A percentile compares a stretch with the other conserved stretches of the same genome.
Evolutionary conservation across 805 yeast species (phyloP).

Genomic region (Sugiyamaella mastotermitis): DNA sequence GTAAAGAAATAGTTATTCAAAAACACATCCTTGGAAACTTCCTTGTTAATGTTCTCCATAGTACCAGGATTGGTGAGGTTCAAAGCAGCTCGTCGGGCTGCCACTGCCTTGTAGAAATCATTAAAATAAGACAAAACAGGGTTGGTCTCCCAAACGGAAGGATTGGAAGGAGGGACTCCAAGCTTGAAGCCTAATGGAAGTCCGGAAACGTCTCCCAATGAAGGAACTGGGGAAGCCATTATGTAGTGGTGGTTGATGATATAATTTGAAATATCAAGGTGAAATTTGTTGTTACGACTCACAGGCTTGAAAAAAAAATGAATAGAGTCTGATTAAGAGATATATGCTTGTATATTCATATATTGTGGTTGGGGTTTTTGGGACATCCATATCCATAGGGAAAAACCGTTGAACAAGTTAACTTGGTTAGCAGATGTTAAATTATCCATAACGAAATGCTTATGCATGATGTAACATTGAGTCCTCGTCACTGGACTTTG

Average conservation of each 20-base stretch:
- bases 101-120: conserved; percentile 64
- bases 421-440: no score
- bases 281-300: no score
- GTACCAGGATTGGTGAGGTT: conserved; percentile 91
- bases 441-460: no score
- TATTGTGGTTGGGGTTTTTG: no score
- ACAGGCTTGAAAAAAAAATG: no score
- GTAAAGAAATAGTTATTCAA: conserved; percentile 85
- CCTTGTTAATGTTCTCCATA: conserved; percentile 86
- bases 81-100: conserved; percentile 73
- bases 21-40: conserved; percentile 90
- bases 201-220: conserved; percentile 23
- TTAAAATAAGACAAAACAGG: conserved; percentile 76
- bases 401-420: no score
- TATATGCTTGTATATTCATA: no score
- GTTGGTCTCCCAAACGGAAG: conserved; percentile 65
- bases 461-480: no score
- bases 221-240: conserved; percentile 19
- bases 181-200: conserved; percentile 14
- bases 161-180: conserved; percentile 7
- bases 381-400: no score
- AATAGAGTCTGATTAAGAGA: no score
- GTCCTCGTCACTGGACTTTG: no score
- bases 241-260: no score
- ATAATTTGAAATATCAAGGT: neutral